phyloP scores from a whole-genome alignment of 2,329 filamentous ascomycete genomes.

The Penicillium psychrosexuale region DNA sequence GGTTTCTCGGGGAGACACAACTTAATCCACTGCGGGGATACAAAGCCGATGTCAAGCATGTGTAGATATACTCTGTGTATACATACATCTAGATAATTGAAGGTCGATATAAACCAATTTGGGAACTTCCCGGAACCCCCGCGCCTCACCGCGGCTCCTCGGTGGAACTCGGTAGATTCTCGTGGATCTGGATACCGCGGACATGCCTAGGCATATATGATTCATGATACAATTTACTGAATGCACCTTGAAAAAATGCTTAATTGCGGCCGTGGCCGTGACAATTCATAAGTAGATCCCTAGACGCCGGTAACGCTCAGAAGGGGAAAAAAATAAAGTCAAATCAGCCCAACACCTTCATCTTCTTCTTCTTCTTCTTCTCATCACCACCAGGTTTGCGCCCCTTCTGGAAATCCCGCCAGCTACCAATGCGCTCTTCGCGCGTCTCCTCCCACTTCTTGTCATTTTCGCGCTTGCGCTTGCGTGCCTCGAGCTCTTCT shows the following conservation, averaged over 20 bases:
- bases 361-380: slow-evolving; percentile 59
- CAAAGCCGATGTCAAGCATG: not conserved
- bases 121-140: not conserved
- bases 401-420: slow-evolving; percentile 83
- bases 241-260: not conserved
- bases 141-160: slow-evolving; percentile 6
- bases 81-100: not conserved
- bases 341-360: slow-evolving; percentile 48
- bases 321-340: not conserved
- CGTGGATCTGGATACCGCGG: not conserved
- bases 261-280: not conserved
- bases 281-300: not conserved
- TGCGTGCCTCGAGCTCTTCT: slow-evolving; percentile 74
- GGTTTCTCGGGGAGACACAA: slow-evolving; percentile 2
- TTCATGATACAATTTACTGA: not conserved
- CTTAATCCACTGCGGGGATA: slow-evolving; percentile 7
- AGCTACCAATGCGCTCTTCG: slow-evolving; percentile 87
- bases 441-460: slow-evolving; percentile 92
- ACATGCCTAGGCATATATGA: not conserved
- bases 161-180: slow-evolving; percentile 13
- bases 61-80: not conserved
- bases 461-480: slow-evolving; percentile 86
- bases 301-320: slow-evolving; percentile 4
- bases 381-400: slow-evolving; percentile 54
- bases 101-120: not conserved